Evolutionary conservation across 345 rosid genomes (phyloP).

Genomic region (Populus deltoides): DNA sequence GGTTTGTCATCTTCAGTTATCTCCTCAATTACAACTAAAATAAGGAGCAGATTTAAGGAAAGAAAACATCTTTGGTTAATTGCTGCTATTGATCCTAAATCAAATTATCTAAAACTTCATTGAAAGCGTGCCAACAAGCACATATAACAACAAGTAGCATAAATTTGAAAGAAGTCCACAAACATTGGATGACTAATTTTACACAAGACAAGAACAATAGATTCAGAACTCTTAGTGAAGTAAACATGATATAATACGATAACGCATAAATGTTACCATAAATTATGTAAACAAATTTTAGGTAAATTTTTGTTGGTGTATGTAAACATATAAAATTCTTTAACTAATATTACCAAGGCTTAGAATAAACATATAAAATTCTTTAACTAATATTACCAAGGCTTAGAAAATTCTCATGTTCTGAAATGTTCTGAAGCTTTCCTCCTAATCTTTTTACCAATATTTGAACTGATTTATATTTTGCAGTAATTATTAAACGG

Average conservation of each 20-base stretch:
- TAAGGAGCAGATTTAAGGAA: neutral
- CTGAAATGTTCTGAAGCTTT: neutral
- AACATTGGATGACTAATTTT: neutral
- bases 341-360: neutral
- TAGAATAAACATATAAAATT: neutral
- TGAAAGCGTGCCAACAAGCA: neutral
- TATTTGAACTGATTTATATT: neutral
- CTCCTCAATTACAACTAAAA: slow-evolving; percentile 84
- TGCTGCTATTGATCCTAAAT: neutral
- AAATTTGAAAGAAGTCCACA: neutral
- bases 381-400: neutral
- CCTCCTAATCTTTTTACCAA: neutral
- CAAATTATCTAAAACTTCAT: neutral
- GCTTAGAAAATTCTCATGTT: neutral
- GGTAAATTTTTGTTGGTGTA: neutral
- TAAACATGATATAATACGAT: neutral
- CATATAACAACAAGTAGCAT: neutral
- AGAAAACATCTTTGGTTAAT: neutral
- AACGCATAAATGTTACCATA: neutral
- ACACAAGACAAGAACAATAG: neutral
- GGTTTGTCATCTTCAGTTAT: slow-evolving; percentile 71
- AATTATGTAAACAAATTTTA: neutral
- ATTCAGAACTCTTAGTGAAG: neutral
- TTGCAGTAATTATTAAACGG: neutral
- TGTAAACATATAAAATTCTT: neutral